A percentile compares a stretch with the other conserved stretches of the same genome.
Evolutionary conservation across 768 basidiomycete species (phyloP).

Genomic region (Glaciozyma martinii): DNA sequence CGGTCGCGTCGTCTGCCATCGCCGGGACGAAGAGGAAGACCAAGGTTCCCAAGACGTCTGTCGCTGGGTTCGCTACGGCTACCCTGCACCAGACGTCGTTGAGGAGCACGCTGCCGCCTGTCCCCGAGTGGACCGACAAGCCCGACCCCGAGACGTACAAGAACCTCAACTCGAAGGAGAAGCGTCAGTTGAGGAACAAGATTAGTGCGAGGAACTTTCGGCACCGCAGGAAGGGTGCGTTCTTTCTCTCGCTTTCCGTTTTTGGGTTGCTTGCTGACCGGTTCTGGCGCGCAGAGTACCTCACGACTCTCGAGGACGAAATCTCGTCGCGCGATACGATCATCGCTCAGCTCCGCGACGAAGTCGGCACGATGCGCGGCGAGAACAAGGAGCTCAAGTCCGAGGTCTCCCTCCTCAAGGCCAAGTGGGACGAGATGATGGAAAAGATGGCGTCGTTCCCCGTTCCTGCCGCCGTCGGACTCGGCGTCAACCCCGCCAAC

Average conservation of each 20-base stretch:
- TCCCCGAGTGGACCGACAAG: constrained; percentile 42
- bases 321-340: constrained; percentile 85
- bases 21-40: constrained; percentile 9
- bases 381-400: constrained; percentile 33
- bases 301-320: constrained; percentile 83
- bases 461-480: neutral
- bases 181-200: constrained; percentile 92
- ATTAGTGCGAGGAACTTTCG: constrained; percentile 90
- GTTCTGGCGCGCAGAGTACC: constrained; percentile 68
- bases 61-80: constrained; percentile 15
- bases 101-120: constrained; percentile 24
- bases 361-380: constrained; percentile 24
- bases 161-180: constrained; percentile 91
- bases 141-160: constrained; percentile 87
- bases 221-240: constrained; percentile 78
- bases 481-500: neutral
- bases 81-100: constrained; percentile 22
- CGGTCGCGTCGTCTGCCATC: neutral
- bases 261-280: too few relatives aligned
- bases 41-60: constrained; percentile 9
- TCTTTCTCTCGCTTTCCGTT: too few relatives aligned
- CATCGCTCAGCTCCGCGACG: constrained; percentile 43
- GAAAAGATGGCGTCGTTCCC: constrained; percentile 27
- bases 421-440: constrained; percentile 35
- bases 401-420: constrained; percentile 42